These are phyloP conservation scores for Metarhizium anisopliae DNA, from an alignment of 2,329 filamentous ascomycete genomes.

Conservation along the genomic window DNA sequence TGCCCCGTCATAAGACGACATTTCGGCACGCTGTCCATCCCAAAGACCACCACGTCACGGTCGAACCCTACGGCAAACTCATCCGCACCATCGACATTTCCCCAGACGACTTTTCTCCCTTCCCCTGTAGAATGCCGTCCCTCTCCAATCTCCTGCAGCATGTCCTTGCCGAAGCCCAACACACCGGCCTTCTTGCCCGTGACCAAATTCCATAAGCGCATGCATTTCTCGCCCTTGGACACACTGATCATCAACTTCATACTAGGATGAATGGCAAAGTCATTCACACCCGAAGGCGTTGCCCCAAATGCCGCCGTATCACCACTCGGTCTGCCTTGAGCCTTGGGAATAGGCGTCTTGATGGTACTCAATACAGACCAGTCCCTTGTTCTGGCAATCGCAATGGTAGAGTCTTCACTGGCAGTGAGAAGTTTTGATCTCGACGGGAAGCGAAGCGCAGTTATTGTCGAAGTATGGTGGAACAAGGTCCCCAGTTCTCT, in stretches of 20 bases:
- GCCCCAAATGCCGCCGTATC: conserved; percentile 80
- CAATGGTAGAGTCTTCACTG: conserved; percentile 85
- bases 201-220: conserved; percentile 93
- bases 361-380: conserved; percentile 83
- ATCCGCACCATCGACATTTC: conserved; percentile 57
- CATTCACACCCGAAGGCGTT: conserved; percentile 81
- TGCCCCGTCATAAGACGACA: conserved; percentile 62
- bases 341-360: conserved; percentile 78
- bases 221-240: conserved; percentile 78
- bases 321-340: conserved; percentile 71
- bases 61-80: conserved; percentile 90
- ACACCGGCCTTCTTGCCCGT: conserved; percentile 94
- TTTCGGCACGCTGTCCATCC: conserved; percentile 75
- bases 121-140: conserved; percentile 71
- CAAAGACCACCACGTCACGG: conserved; percentile 73
- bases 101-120: conserved; percentile 75
- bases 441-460: conserved; percentile 71
- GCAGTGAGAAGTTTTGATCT: conserved; percentile 81
- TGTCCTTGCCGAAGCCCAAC: conserved; percentile 68
- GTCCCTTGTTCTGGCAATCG: conserved; percentile 78
- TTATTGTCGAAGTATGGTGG: conserved; percentile 79
- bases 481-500: conserved; percentile 78
- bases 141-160: conserved; percentile 69
- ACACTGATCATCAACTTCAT: conserved; percentile 96
- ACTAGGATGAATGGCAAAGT: conserved; percentile 90